These are phyloP conservation scores for Endocalyx cinctus DNA, from an alignment of 2,329 filamentous ascomycete genomes.

Conservation along the genomic window DNA sequence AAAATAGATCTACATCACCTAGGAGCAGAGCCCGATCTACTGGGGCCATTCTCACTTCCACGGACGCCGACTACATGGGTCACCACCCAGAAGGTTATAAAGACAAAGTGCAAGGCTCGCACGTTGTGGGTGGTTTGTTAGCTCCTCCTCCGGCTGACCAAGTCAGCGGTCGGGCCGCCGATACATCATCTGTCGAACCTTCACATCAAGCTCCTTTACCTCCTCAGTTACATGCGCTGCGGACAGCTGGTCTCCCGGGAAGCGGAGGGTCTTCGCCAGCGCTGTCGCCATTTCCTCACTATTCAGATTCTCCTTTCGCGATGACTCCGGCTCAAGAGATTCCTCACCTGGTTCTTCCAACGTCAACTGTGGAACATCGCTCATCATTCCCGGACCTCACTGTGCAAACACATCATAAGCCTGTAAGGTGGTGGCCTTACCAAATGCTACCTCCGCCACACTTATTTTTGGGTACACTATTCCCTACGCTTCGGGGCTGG, in stretches of 20 bases:
- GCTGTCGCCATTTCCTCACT: slow-evolving; percentile 63
- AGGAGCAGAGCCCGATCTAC: slow-evolving; percentile 44
- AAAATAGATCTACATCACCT: slow-evolving; percentile 9
- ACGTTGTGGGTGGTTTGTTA: slow-evolving; percentile 26
- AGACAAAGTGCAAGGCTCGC: slow-evolving; percentile 15
- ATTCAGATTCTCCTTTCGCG: slow-evolving; percentile 52
- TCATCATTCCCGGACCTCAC: slow-evolving; percentile 39
- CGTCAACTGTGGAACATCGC: slow-evolving; percentile 42
- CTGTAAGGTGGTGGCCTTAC: slow-evolving; percentile 78
- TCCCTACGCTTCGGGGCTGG: slow-evolving; percentile 85
- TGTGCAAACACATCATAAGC: slow-evolving; percentile 35
- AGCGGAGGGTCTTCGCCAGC: slow-evolving; percentile 43
- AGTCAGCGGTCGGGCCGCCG: slow-evolving; percentile 12
- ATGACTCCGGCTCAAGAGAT: slow-evolving; percentile 40
- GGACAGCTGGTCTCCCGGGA: slow-evolving; percentile 42
- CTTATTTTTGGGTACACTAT: slow-evolving; percentile 67
- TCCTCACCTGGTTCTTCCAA: slow-evolving; percentile 53
- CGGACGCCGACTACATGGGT: slow-evolving; percentile 36
- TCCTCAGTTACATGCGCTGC: slow-evolving; percentile 33
- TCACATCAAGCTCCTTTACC: slow-evolving; percentile 7
- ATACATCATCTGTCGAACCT: slow-evolving; percentile 9
- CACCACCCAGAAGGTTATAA: slow-evolving; percentile 30
- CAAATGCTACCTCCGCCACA: slow-evolving; percentile 66
- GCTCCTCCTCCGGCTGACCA: slow-evolving; percentile 23
- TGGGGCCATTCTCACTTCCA: slow-evolving; percentile 33